Base-by-base conservation (phyloP, 257 asterid species). In the Fraxinus cuspidata region DNA sequence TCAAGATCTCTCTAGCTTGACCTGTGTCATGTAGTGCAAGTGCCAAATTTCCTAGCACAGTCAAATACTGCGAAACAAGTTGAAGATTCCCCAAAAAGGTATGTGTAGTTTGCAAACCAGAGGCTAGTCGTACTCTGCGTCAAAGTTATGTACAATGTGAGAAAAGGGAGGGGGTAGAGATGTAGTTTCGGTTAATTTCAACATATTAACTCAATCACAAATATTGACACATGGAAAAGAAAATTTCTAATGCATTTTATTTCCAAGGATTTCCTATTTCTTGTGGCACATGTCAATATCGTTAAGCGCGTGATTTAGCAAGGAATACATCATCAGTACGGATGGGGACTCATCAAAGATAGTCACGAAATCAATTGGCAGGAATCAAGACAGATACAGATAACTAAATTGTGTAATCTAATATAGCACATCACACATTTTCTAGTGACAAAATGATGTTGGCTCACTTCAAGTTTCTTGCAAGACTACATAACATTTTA, bases 101-200 rank as follows among this genome's bases (percentile, higher is more conserved):
- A 77, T 95, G 97, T 23, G 99, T 92, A 23, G 87, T 91, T 88
- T 95, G 99, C 91, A 95, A 88, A 75, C 98, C 99, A 64, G 97
- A 82, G 70, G 99, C 99, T 70, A 95, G 86, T 70, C 93, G 92
- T 77, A 83, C 70, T 82, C 99, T 93, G 94, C 86, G 84, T 51
- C 28, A 71, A 79, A 70, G 35, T 74, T 37, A 79, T 3, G 72
- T 66, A 60, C 27, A 60, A 70, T 27, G 44, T 71, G 47, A 75
- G 72, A 70, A 32, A 73, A 71, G 37, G 75, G 70, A 72, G 31
- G 66, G 23, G 27, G 11, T 53, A 56, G 77, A 75, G 67, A 44
- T 25, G n/a, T 53, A 53, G 64, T 53, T 53, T 53, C 31, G 18
- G 5, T 21, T 0, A 60, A 60, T 60, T 9, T 23, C 31, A n/a